phyloP scores from a whole-genome alignment of 2,329 filamentous ascomycete genomes.

The Aspergillus sp. region DNA sequence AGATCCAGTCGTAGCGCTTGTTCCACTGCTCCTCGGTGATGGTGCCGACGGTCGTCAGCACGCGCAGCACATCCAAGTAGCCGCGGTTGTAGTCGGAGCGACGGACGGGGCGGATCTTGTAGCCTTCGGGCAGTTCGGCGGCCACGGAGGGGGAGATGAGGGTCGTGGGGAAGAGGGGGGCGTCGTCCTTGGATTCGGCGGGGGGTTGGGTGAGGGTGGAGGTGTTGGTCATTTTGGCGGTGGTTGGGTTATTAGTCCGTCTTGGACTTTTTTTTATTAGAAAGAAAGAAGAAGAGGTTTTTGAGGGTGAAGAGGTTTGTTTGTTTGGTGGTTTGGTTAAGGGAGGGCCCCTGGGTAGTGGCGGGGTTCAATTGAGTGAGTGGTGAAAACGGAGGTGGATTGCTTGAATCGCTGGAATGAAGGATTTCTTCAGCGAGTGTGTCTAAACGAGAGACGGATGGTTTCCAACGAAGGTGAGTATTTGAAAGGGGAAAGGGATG shows the following conservation, averaged over 20 bases:
- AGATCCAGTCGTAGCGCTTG: constrained; percentile 81
- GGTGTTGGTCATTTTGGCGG: background rate
- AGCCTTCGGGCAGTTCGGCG: constrained; percentile 73
- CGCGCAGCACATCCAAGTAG: constrained; percentile 87
- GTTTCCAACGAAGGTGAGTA: background rate
- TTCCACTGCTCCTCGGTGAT: constrained; percentile 74
- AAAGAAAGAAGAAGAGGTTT: background rate
- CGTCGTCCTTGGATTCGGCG: constrained; percentile 40
- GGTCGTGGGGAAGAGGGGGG: constrained; percentile 71
- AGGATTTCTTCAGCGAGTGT: background rate
- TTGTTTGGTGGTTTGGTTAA: background rate
- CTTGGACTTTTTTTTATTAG: background rate
- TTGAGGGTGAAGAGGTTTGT: background rate
- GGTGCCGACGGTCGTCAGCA: constrained; percentile 90
- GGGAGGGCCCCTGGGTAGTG: background rate
- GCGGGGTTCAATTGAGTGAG: background rate
- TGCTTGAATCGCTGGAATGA: background rate
- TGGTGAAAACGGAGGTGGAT: background rate
- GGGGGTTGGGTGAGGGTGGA: constrained; percentile 22
- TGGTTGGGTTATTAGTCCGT: background rate
- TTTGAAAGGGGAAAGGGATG: background rate
- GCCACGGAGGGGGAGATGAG: constrained; percentile 78
- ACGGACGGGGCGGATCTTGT: constrained; percentile 78
- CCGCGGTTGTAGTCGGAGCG: constrained; percentile 75
- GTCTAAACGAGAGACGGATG: background rate